Evolutionary conservation across 1,284 basidiomycete genomes (phyloP), one percentile per base, ranked within the genome.

Genomic region (Pterula multifida): DNA sequence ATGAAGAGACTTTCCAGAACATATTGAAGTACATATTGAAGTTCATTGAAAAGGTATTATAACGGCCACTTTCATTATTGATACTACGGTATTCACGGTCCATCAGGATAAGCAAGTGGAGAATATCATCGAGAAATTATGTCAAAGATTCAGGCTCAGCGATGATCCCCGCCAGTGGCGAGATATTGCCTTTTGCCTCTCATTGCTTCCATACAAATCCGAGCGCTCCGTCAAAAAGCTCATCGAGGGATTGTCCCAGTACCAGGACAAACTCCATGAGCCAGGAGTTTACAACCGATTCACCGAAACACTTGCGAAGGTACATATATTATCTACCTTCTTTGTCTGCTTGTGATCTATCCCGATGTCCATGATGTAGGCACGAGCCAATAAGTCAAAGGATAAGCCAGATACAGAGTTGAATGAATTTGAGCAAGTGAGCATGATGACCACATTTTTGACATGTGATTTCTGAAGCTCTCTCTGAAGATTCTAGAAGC

Each of bases 11-110:
- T 2, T 98, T 98, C 73, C 84, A 92, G 60, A 85, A 81, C 57
- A 97, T 91, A 12, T 90, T 98, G 81, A 79, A 79, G 56, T 97
- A 93, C 63, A 97, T 99, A 58, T 98, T 98, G 66, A 81, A 79
- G 0, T 98, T 95, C 62, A 92, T 98, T 58, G 94, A 98, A 66
- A 98, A 98, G 79, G 90, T 81, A 39, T n/a, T 21, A 25, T 12
- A 1, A 36, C 42, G 32, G 24, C 47, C 26, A 44, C 24, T 32
- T 39, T 35, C 45, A 25, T 17, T 24, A 11, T 26, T 3, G 22
- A 15, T 19, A 17, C 47, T 13, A 24, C 26, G 35, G 42, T 48
- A 17, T 42, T 35, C 45, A 19, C 6, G 47, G 35, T 48, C 13
- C 17, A 49, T 22, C 58, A 90, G 89, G 90, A 96, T 66, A 94